Evolutionary conservation across 2,329 filamentous ascomycete genomes (phyloP).

Genomic region (Penicillium sp.): DNA sequence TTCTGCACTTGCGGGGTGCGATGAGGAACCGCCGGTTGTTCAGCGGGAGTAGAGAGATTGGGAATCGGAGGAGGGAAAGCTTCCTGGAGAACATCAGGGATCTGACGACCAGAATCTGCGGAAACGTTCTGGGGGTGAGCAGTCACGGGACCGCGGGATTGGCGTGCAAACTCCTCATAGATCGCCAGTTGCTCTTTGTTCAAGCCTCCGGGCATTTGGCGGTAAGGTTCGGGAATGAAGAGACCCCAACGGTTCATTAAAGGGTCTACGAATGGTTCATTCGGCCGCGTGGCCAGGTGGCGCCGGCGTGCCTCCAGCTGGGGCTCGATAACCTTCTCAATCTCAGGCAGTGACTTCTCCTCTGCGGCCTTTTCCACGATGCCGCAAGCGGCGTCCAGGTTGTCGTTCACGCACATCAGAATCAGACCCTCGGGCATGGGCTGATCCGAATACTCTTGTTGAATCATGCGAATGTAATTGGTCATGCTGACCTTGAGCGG

Average conservation of each 20-base stretch:
- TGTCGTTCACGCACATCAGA: conserved; percentile 98
- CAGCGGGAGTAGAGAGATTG: conserved; percentile 63
- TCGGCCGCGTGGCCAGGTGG: conserved; percentile 73
- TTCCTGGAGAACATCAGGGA: conserved; percentile 65
- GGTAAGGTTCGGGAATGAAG: conserved; percentile 91
- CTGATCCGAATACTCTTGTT: conserved; percentile 63
- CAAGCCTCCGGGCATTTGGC: conserved; percentile 77
- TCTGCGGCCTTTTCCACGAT: conserved; percentile 96
- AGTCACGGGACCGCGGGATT: conserved; percentile 66
- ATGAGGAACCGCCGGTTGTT: conserved; percentile 62
- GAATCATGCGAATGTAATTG: conserved; percentile 91
- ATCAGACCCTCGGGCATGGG: conserved; percentile 92
- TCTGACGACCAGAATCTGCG: conserved; percentile 60
- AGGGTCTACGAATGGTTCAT: conserved; percentile 80
- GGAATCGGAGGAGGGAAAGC: conserved; percentile 58
- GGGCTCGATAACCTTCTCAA: conserved; percentile 86
- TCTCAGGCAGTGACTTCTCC: conserved; percentile 88
- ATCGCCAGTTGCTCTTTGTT: conserved; percentile 93
- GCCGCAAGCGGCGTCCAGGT: conserved; percentile 87
- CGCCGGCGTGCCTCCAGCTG: conserved; percentile 76
- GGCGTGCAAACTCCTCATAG: conserved; percentile 92
- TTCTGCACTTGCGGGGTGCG: conserved; percentile 56
- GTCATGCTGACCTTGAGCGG: conserved; percentile 94
- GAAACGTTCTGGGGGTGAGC: conserved; percentile 58
- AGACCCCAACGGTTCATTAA: conserved; percentile 87